Conservation (phyloP, 345 rosid species). For the Boechera retrofracta region DNA sequence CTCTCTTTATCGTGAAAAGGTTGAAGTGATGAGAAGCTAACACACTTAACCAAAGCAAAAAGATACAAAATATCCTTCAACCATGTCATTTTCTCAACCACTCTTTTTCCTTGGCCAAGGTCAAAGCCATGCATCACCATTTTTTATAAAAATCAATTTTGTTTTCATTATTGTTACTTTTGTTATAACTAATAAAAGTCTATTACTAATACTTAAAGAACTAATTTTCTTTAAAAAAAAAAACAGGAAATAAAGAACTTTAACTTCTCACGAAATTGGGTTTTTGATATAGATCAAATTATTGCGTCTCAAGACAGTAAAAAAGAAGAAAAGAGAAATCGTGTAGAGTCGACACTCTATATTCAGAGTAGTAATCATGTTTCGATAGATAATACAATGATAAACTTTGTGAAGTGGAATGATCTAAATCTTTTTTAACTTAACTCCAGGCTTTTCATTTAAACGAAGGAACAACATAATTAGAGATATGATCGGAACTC, state of each 20-base stretch:
- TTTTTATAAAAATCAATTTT: neutral
- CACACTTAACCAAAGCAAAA: slow-evolving; percentile 35
- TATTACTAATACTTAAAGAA: slow-evolving; percentile 11
- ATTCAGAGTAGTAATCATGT: slow-evolving; percentile 29
- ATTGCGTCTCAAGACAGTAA: neutral
- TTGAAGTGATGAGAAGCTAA: slow-evolving; percentile 48
- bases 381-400: slow-evolving; percentile 6
- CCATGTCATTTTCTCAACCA: slow-evolving; percentile 47
- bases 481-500: slow-evolving; percentile 1
- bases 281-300: slow-evolving; percentile 19
- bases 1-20: slow-evolving; percentile 42
- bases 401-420: neutral
- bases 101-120: slow-evolving; percentile 40
- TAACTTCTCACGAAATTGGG: slow-evolving; percentile 3
- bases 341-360: slow-evolving; percentile 29
- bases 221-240: slow-evolving; percentile 4
- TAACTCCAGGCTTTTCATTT: neutral
- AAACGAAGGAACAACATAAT: neutral
- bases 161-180: neutral
- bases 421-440: neutral
- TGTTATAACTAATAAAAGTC: neutral
- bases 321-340: neutral
- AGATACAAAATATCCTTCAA: slow-evolving; percentile 14
- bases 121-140: slow-evolving; percentile 46
- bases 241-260: neutral